Evolutionary conservation across 1,139 yeast genomes (phyloP).

Genomic region (Scheffersomyces lignicola): DNA sequence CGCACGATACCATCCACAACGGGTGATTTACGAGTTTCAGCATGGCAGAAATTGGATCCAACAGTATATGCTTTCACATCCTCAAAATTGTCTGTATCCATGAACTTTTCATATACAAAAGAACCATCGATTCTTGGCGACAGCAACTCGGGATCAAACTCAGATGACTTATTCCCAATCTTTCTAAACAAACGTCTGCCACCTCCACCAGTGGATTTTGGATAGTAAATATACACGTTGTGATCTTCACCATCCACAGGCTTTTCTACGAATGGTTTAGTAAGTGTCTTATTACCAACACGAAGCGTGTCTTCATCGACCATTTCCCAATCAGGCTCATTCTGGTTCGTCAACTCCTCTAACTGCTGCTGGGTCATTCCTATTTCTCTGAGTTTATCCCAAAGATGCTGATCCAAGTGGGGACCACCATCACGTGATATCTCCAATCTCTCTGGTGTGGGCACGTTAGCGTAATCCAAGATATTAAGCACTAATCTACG

Average conservation of each 20-base stretch:
- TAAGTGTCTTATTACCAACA: slow-evolving; percentile 70
- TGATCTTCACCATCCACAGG: slow-evolving; percentile 99
- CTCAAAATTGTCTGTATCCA: slow-evolving; percentile 98
- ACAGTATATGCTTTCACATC: slow-evolving; percentile 99
- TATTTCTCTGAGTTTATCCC: slow-evolving; percentile 40
- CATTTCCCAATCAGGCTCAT: slow-evolving; percentile 87
- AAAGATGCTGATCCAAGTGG: slow-evolving; percentile 61
- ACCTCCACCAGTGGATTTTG: slow-evolving; percentile 91
- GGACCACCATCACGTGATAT: slow-evolving; percentile 98
- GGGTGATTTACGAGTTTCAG: slow-evolving; percentile 97
- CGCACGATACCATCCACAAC: slow-evolving; percentile 98
- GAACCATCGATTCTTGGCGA: slow-evolving; percentile 88
- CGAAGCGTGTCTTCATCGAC: slow-evolving; percentile 80
- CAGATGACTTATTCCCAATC: slow-evolving; percentile 96
- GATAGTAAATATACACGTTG: slow-evolving; percentile 90
- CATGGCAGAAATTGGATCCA: slow-evolving; percentile 88
- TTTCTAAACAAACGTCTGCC: slow-evolving; percentile 92
- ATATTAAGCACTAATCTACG: slow-evolving; percentile 82
- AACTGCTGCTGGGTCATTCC: slow-evolving; percentile 49
- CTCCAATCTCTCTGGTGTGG: slow-evolving; percentile 85
- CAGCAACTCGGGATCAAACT: slow-evolving; percentile 79
- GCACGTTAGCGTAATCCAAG: slow-evolving; percentile 79
- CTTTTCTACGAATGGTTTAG: slow-evolving; percentile 94
- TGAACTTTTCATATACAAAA: slow-evolving; percentile 87
- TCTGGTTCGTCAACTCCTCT: slow-evolving; percentile 57